Evolutionary conservation across 768 basidiomycete species (phyloP).

Genomic region (Leccinum boreale): DNA sequence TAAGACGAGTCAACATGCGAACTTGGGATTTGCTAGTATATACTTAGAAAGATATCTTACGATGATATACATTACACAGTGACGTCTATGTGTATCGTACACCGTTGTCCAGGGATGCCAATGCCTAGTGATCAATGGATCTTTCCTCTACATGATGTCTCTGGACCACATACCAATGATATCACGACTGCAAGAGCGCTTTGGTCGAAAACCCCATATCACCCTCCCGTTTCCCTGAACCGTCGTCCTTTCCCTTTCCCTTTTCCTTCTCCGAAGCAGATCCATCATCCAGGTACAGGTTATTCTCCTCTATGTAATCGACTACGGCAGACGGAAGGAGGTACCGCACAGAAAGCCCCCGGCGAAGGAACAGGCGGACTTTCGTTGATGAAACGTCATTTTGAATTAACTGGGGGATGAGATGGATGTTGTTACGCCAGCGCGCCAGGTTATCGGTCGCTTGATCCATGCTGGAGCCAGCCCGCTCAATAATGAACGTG

Average conservation of each 20-base stretch:
- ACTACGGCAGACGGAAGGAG: slow-evolving; percentile 88
- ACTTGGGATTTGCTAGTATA: too few relatives aligned
- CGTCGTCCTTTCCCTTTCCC: slow-evolving; percentile 34
- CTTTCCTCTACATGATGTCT: not conserved
- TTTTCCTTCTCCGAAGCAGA: slow-evolving; percentile 34
- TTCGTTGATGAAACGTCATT: slow-evolving; percentile 98
- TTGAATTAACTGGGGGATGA: slow-evolving; percentile 92
- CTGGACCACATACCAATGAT: not conserved
- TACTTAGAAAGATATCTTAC: not conserved
- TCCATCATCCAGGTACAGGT: slow-evolving; percentile 68
- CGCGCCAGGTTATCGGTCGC: slow-evolving; percentile 71
- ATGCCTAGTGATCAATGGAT: not conserved
- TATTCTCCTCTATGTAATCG: slow-evolving; percentile 88
- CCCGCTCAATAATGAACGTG: slow-evolving; percentile 90
- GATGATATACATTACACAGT: not conserved
- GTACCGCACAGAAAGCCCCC: slow-evolving; percentile 83
- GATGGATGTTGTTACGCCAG: slow-evolving; percentile 82
- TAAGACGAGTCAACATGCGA: not conserved
- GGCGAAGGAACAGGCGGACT: slow-evolving; percentile 74
- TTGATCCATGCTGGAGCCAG: slow-evolving; percentile 88
- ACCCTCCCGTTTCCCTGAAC: slow-evolving; percentile 29
- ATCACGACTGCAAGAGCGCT: slow-evolving; percentile 7
- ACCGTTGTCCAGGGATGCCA: not conserved
- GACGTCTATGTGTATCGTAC: not conserved
- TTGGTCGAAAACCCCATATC: slow-evolving; percentile 11